Conservation (phyloP, 2,329 filamentous ascomycete genomes). For the Hymenotorrendiella dingleyae region DNA sequence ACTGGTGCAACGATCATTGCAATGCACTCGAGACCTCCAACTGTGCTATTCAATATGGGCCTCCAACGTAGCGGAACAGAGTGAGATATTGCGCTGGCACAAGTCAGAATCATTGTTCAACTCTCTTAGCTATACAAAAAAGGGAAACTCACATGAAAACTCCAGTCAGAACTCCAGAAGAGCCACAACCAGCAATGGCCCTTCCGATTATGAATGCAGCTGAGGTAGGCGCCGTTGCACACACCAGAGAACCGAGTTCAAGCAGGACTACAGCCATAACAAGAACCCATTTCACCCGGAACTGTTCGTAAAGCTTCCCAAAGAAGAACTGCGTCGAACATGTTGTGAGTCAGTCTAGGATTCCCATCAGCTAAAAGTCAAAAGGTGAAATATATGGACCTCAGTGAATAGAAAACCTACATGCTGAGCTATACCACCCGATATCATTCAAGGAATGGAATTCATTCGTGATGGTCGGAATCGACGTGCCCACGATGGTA, state of each 20-base stretch:
- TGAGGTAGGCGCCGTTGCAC: conserved; percentile 27
- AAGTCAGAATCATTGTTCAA: too few species aligned
- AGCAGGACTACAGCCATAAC: conserved; percentile 16
- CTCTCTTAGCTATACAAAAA: too few species aligned
- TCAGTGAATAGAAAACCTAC: too few species aligned
- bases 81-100: neutral
- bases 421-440: too few species aligned
- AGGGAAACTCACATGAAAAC: too few species aligned
- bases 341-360: conserved; percentile 31
- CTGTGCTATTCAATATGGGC: conserved; percentile 8
- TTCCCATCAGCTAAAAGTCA: too few species aligned
- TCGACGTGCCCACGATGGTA: conserved; percentile 13
- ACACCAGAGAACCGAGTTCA: conserved; percentile 26
- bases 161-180: conserved; percentile 38
- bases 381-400: conserved; percentile 35
- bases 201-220: conserved; percentile 41
- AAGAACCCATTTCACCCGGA: conserved; percentile 22
- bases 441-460: conserved; percentile 35
- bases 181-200: conserved; percentile 37
- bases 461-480: conserved; percentile 29
- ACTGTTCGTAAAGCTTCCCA: conserved; percentile 15
- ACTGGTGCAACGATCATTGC: conserved; percentile 26
- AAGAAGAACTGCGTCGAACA: conserved; percentile 1
- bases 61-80: conserved; percentile 7
- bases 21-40: conserved; percentile 22